Conservation (phyloP, 306 rosid genomes). For the Fragaria nilgerrensis region DNA sequence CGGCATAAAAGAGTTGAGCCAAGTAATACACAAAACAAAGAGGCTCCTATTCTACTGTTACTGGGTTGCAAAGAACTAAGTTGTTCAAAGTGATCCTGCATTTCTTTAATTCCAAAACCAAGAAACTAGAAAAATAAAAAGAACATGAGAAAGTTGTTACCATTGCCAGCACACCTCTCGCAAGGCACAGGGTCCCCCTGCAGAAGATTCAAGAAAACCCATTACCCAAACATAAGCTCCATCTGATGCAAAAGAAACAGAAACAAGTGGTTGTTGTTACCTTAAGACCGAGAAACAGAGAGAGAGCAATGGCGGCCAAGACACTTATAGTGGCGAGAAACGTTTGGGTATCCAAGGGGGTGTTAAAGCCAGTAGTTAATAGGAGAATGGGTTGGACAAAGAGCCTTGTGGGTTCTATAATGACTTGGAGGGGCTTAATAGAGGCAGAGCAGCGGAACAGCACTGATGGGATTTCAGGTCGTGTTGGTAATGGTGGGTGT, state of each 20-base stretch:
- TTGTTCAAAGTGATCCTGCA: background rate
- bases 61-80: background rate
- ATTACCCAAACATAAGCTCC: slow-evolving; percentile 12
- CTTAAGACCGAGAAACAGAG: slow-evolving; percentile 90
- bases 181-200: slow-evolving; percentile 98
- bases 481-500: slow-evolving; percentile 11
- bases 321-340: slow-evolving; percentile 73
- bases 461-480: slow-evolving; percentile 25
- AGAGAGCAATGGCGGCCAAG: slow-evolving; percentile 80
- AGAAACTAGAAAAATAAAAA: slow-evolving; percentile 7
- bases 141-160: slow-evolving; percentile 31
- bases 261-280: slow-evolving; percentile 27
- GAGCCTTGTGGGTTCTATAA: slow-evolving; percentile 35
- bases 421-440: slow-evolving; percentile 27
- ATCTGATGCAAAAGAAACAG: slow-evolving; percentile 1
- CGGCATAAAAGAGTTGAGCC: background rate
- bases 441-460: slow-evolving; percentile 30
- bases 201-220: slow-evolving; percentile 20
- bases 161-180: slow-evolving; percentile 93
- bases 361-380: slow-evolving; percentile 38
- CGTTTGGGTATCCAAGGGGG: slow-evolving; percentile 74
- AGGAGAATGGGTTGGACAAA: slow-evolving; percentile 61
- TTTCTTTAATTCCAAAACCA: slow-evolving; percentile 8
- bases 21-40: background rate
- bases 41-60: background rate